Evolutionary conservation across 2,329 filamentous ascomycete species (phyloP), one percentile per base, ranked within the genome.

Genomic region (Phaeophleospora eucalypticola): DNA sequence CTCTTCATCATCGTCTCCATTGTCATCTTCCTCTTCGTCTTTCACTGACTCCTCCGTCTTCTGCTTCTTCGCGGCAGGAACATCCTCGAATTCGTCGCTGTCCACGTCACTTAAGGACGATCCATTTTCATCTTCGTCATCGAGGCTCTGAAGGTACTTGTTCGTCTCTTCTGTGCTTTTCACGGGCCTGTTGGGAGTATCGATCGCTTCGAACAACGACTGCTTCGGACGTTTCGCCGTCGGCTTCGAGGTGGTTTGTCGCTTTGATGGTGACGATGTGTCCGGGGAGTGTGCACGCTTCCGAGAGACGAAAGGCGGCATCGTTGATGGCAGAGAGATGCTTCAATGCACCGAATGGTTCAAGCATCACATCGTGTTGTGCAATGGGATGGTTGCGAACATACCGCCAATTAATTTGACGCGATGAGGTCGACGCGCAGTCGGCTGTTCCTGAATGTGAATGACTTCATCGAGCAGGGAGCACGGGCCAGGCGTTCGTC

Each of bases 241-340:
- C 12, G 50, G 49, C 32, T 52, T 59, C 18, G 53, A 53, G 17
- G 47, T 17, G 19, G 50, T 42, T 72, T 70, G 7, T 52, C 57
- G 47, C 53, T 70, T 60, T 40, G 63, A 58, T 29, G 55, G 48
- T 36, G 66, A 59, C 24, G 64, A 60, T 20, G 69, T 65, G 2
- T 70, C 66, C 0, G 75, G 69, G 1, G 79, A 78, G 50, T 76
- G 78, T 56, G 81, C 59, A 51, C 83, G 78, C 69, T 89, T 89
- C 57, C 82, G 81, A 40, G 82, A 75, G 14, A 87, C 74, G 54
- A 79, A 71, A 18, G 85, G 84, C 60, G 85, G 83, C 84, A 89
- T 89, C 34, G 18, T 17, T 6, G 12, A 29, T 29, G 6, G 12
- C 24, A 29, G n/a, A n/a, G n/a, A n/a, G 19, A 15, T 4, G 8